Evolutionary conservation across 345 rosid species (phyloP), one percentile per base, ranked within the genome.

Genomic region (Acer negundo): DNA sequence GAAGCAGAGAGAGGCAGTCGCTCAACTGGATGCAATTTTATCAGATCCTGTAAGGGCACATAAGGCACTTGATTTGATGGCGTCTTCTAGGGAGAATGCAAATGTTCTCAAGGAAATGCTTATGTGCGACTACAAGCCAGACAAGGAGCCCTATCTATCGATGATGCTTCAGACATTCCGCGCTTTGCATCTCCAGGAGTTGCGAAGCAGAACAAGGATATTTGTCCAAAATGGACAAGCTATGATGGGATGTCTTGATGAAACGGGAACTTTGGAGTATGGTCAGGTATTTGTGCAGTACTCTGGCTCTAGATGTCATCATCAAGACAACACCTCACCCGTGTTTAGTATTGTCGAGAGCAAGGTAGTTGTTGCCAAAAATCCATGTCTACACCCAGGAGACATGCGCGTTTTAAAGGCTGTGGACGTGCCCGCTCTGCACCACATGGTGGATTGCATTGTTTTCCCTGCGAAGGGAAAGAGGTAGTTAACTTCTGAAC

Each of bases 321-420:
- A 17, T 1, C 11, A 10, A 42, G 46, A 58, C 7, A 69, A 51
- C 17, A 46, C 51, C 26, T 7, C 31, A 44, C 35, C n/a, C 10
- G 64, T 46, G 28, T 40, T 24, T 17, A 40, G 38, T 35, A 35
- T 35, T 15, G 20, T 62, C 9, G 59, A n/a, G n/a, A 76, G 79
- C n/a, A 65, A 26, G 10, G 44, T 80, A 4, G 26, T 80, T 0
- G 70, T 82, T 2, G 79, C 82, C 0, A 85, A 85, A 44, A 85
- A 82, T 28, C 85, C 87, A 2, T 85, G 85, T 44, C 66, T 84
- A 5, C 85, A 82, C 70, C 81, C 87, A 1, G 85, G 85, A 61
- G 83, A 80, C 3, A 16, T 75, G 10, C 78, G 66, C 17, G 72
- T 80, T 65, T 61, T 67, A n/a, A 23, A 63, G 35, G 85, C 83